Base-by-base conservation (phyloP, 225 moss, liverwort and hornwort species). In the Marchantia polymorpha region DNA sequence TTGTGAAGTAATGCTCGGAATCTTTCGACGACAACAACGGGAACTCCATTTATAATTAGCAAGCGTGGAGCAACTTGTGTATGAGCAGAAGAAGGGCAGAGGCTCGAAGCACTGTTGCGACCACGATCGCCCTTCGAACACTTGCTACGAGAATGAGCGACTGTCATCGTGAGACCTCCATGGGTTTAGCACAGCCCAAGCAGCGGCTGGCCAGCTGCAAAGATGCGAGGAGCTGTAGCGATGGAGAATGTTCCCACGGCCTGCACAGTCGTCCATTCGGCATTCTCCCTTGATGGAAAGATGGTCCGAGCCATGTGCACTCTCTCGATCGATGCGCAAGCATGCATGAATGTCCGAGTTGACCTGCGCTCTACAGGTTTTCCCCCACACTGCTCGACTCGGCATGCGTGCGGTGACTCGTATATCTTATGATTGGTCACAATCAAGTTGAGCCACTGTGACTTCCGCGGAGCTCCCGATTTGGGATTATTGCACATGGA, bases 71-170 rank as follows among this genome's bases (percentile, higher is more conserved):
- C 53, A 73, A 73, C 20, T 73, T 23, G 72, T 26, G 52, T 52
- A 27, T 27, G 15, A 73, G 4, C 26, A 55, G 54, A 6, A 27
- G 53, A 6, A 27, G 53, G 73, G 52, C 53, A 73, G 54, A 6
- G 25, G 13, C 26, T 4, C 25, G 14, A 4, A 25, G 52, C 19
- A 73, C 73, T 73, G 25, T 73, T 26, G 52, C 73, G 54, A 15
- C 73, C 73, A 73, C 73, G 52, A 73, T 73, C 73, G 39, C 26
- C 73, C 73, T 73, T 54, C 29, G 27, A 12, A 12, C 16, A 13
- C 25, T 73, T 53, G 51, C 52, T 52, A 15, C 54, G 73, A 51
- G 10, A 6, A 26, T 54, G 16, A 73, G 73, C 50, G 49, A 71
- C 54, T 54, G 29, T 73, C 29, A 73, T 53, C 73, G 25, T 66